Percentiles rank a stretch among this genome's conserved stretches.
phyloP scores from a whole-genome alignment of 2,329 filamentous ascomycete species.

The Aureobasidium sp. region DNA sequence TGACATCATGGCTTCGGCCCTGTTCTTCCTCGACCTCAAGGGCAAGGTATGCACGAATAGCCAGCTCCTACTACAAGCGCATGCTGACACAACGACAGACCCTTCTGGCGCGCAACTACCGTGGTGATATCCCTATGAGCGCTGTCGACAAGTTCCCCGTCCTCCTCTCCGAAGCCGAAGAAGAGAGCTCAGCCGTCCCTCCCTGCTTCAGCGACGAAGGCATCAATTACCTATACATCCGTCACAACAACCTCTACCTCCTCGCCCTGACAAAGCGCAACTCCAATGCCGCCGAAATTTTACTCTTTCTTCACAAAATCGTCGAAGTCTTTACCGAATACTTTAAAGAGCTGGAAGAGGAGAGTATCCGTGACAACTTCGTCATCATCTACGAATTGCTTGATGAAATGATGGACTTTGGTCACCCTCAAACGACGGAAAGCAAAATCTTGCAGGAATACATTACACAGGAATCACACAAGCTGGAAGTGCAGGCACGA shows the following conservation, averaged over 20 bases:
- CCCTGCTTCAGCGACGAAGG: slow-evolving; percentile 98
- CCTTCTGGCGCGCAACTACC: slow-evolving; percentile 95
- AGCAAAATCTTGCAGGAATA: slow-evolving; percentile 95
- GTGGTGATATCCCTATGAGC: slow-evolving; percentile 98
- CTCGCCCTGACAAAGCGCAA: slow-evolving; percentile 97
- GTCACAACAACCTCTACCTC: slow-evolving; percentile 98
- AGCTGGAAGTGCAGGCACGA: slow-evolving; percentile 90
- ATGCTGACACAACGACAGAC: slow-evolving; percentile 52
- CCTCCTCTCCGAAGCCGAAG: slow-evolving; percentile 94
- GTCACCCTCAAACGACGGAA: slow-evolving; percentile 96
- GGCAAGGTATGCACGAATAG: slow-evolving; percentile 69
- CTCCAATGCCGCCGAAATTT: slow-evolving; percentile 96
- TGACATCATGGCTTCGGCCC: slow-evolving; percentile 77
- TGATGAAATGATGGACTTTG: slow-evolving; percentile 99
- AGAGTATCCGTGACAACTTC: slow-evolving; percentile 98
- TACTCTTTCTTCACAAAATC: slow-evolving; percentile 95
- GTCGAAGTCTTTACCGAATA: slow-evolving; percentile 99
- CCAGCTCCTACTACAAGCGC: neutral
- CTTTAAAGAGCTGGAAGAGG: slow-evolving; percentile 98
- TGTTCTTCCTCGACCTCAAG: slow-evolving; percentile 99
- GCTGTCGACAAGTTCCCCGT: slow-evolving; percentile 97
- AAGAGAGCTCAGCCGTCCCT: slow-evolving; percentile 94
- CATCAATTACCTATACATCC: slow-evolving; percentile 99
- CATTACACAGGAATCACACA: slow-evolving; percentile 98
- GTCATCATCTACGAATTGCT: slow-evolving; percentile 98